Percentiles rank a stretch among this genome's conserved stretches.
Conservation (phyloP, 768 basidiomycete genomes). For the Phallus indusiatus region DNA sequence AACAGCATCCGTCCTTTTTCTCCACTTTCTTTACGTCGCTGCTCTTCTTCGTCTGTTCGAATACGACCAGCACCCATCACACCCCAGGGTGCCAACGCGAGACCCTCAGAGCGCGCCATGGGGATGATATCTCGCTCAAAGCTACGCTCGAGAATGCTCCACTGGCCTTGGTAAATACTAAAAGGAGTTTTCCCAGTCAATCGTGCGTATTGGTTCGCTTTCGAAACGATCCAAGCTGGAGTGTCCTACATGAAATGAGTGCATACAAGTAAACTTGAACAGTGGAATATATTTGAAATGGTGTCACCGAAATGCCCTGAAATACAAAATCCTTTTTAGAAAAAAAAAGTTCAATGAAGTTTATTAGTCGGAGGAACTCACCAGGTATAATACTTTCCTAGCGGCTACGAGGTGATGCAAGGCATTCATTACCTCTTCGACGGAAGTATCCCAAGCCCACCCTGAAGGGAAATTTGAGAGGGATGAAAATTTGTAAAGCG, state of each 20-base stretch:
- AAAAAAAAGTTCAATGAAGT: not conserved
- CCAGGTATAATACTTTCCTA: constrained; percentile 27
- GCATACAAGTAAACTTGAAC: constrained; percentile 13
- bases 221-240: constrained; percentile 30
- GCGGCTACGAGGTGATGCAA: constrained; percentile 23
- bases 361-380: not conserved
- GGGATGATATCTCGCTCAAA: constrained; percentile 32
- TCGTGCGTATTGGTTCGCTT: constrained; percentile 31
- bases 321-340: no score
- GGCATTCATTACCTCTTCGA: constrained; percentile 26
- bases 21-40: constrained; percentile 1
- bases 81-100: constrained; percentile 25
- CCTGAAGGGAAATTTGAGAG: not conserved
- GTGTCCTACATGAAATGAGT: constrained; percentile 16
- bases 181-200: constrained; percentile 29
- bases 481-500: not conserved
- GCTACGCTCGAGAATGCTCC: constrained; percentile 27
- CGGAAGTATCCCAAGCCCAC: constrained; percentile 21
- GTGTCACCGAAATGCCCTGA: constrained; percentile 16
- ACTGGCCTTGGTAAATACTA: constrained; percentile 26
- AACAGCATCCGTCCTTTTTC: constrained; percentile 19
- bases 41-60: constrained; percentile 18
- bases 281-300: not conserved
- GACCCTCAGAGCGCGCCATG: constrained; percentile 24
- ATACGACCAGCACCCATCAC: constrained; percentile 23